A percentile compares a stretch with the other conserved stretches of the same genome.
Conservation (phyloP, 139 green algal genomes). For the Haematococcus lacustris region DNA sequence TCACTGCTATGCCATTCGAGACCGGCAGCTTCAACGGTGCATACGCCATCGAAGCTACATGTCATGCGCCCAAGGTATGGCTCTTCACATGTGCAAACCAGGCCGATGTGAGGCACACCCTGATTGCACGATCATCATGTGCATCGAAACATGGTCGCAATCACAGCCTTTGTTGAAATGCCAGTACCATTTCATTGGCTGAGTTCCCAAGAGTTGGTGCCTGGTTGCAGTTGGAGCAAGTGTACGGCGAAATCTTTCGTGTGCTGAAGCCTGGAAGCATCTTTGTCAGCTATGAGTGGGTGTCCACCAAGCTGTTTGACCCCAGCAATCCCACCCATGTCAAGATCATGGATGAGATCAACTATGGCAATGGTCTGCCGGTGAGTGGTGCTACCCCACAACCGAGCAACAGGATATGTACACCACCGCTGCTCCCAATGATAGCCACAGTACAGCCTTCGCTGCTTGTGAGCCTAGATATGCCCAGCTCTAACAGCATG, state of each 20-base stretch:
- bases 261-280: conserved; percentile 88
- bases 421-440: no score
- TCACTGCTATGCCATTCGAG: conserved; percentile 90
- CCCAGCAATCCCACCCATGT: conserved; percentile 77
- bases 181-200: no score
- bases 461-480: no score
- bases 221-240: conserved; percentile 58
- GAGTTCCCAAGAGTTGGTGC: no score
- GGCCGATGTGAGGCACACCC: no score
- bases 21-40: conserved; percentile 80
- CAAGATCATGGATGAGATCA: conserved; percentile 91
- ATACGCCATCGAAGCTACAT: conserved; percentile 96
- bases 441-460: no score
- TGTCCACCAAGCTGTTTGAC: conserved; percentile 84
- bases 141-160: no score
- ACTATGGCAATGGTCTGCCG: conserved; percentile 94
- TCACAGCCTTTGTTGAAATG: no score
- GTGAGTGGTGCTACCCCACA: no score
- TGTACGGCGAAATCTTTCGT: conserved; percentile 85
- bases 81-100: background rate
- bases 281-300: conserved; percentile 96
- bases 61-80: conserved; percentile 80
- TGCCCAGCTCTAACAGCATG: no score
- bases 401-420: no score
- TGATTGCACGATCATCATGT: no score